phyloP scores from a whole-genome alignment of 768 basidiomycete genomes.

The Mycena albidolilacea region DNA sequence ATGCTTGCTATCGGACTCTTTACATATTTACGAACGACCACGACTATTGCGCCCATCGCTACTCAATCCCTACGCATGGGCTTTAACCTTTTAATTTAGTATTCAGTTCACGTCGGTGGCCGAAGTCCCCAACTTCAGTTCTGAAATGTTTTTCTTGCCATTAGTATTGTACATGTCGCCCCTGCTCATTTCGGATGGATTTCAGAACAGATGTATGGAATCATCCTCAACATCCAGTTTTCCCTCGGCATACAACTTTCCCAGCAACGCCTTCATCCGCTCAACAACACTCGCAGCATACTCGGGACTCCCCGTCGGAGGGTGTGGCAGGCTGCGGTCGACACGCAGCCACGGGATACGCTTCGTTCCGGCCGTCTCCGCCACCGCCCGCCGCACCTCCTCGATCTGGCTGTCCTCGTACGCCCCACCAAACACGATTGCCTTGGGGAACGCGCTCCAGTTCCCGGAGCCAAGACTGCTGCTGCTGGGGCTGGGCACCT shows the following conservation, averaged over 20 bases:
- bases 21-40: too few relatives aligned
- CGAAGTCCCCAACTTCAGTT: too few relatives aligned
- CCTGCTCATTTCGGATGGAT: too few relatives aligned
- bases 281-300: not conserved
- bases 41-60: too few relatives aligned
- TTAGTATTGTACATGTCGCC: too few relatives aligned
- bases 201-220: not conserved
- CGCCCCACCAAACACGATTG: not conserved
- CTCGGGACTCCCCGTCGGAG: not conserved
- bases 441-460: slow-evolving; percentile 9
- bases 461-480: slow-evolving; percentile 1
- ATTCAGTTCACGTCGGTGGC: too few relatives aligned
- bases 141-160: too few relatives aligned
- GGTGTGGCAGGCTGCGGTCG: not conserved
- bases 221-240: not conserved
- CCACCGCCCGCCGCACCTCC: not conserved
- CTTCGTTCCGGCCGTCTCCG: not conserved
- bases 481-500: slow-evolving; percentile 5
- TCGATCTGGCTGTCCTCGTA: not conserved
- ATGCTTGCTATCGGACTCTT: too few relatives aligned
- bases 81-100: too few relatives aligned
- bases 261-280: not conserved
- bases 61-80: too few relatives aligned
- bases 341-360: slow-evolving; percentile 2
- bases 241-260: not conserved